phyloP scores from a whole-genome alignment of 208 protist genomes.

The Crithidia acanthocephali region DNA sequence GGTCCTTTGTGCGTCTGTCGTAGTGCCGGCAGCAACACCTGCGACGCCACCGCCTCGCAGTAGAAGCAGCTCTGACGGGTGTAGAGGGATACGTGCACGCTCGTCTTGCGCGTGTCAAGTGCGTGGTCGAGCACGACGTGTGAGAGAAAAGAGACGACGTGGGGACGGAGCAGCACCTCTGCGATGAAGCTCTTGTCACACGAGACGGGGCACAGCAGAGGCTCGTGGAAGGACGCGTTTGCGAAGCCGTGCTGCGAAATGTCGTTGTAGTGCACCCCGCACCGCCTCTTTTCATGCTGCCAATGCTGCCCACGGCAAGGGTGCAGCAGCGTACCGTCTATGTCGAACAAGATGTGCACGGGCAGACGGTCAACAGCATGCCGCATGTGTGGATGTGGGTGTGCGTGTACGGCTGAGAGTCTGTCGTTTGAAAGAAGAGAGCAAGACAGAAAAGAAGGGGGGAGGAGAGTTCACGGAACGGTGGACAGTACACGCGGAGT shows the following conservation, averaged over 20 bases:
- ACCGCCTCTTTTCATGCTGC: background rate
- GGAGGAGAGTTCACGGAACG: background rate
- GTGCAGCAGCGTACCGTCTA: conserved; percentile 57
- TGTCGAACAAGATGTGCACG: conserved; percentile 58
- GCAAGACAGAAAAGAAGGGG: background rate
- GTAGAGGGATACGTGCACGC: conserved; percentile 43
- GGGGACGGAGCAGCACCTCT: conserved; percentile 39
- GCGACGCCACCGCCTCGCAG: conserved; percentile 35
- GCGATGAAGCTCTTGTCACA: conserved; percentile 3
- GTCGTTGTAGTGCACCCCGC: background rate
- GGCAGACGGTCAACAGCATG: conserved; percentile 16
- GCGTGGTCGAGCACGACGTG: conserved; percentile 21
- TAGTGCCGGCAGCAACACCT: conserved; percentile 29
- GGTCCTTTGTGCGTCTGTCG: background rate
- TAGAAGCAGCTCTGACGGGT: conserved; percentile 50
- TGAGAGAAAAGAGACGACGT: conserved; percentile 41
- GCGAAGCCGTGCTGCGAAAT: no score
- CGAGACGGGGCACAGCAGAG: conserved; percentile 8
- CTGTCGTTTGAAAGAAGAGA: background rate
- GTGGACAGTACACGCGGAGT: no score
- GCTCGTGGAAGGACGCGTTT: background rate
- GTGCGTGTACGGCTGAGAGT: conserved; percentile 4
- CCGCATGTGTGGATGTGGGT: background rate
- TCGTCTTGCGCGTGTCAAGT: conserved; percentile 34
- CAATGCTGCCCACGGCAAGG: background rate